Conservation (phyloP, 2,329 filamentous ascomycete species). For the Aspergillus sp. region DNA sequence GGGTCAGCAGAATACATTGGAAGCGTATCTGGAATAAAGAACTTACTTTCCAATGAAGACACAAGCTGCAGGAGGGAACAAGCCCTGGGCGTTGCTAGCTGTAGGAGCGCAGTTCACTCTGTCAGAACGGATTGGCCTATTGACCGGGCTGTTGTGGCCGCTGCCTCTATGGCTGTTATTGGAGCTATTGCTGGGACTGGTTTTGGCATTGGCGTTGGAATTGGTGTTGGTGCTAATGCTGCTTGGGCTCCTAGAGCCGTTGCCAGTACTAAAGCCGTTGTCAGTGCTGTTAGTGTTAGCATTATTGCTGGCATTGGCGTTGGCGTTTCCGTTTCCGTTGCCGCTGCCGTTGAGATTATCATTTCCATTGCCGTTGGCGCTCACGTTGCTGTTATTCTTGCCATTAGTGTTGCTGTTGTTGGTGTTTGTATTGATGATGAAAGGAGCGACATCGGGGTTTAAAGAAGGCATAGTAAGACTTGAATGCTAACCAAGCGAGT, state of each 20-base stretch:
- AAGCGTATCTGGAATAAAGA: neutral
- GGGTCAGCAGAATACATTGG: conserved; percentile 3
- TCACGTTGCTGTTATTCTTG: neutral
- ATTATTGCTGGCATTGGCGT: neutral
- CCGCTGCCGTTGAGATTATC: neutral
- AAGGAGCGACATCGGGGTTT: neutral
- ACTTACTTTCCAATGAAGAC: conserved; percentile 37
- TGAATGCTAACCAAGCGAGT: neutral
- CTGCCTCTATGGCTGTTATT: neutral
- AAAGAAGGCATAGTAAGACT: neutral
- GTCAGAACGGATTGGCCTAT: conserved; percentile 14
- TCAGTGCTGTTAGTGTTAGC: neutral
- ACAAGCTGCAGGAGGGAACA: conserved; percentile 30
- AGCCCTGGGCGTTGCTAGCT: conserved; percentile 30
- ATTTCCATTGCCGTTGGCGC: neutral
- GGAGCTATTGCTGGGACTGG: neutral
- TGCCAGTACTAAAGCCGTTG: neutral
- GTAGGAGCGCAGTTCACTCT: conserved; percentile 20
- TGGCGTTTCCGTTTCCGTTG: neutral
- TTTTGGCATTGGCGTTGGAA: neutral
- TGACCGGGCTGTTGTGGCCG: neutral
- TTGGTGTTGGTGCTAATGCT: neutral
- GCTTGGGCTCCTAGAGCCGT: neutral
- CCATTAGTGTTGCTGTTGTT: neutral
- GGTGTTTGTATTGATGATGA: neutral